phyloP scores from a whole-genome alignment of 2,329 filamentous ascomycete genomes.

The Macroventuria anomochaeta region DNA sequence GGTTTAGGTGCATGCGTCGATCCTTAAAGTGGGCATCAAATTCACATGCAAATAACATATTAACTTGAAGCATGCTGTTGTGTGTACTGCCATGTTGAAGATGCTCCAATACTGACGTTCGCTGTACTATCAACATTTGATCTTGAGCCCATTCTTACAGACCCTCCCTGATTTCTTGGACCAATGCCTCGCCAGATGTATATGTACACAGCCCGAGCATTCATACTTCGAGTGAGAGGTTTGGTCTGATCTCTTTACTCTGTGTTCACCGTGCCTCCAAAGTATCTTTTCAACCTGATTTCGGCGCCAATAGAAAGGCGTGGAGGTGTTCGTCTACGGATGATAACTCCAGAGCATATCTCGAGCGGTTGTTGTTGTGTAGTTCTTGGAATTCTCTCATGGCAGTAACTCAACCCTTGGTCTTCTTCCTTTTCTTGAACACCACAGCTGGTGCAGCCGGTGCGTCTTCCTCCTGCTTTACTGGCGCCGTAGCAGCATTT shows the following conservation, averaged over 20 bases:
- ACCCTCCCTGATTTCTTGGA: too few species aligned
- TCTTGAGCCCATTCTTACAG: too few species aligned
- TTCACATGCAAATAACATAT: background rate
- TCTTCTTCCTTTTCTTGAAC: conserved; percentile 84
- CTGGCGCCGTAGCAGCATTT: conserved; percentile 19
- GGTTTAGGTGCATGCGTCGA: conserved; percentile 43
- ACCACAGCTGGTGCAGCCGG: conserved; percentile 59
- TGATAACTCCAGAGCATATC: too few species aligned
- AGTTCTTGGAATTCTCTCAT: background rate
- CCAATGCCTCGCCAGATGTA: too few species aligned
- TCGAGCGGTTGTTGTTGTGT: background rate
- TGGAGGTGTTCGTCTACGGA: too few species aligned
- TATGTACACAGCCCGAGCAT: too few species aligned
- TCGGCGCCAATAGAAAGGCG: too few species aligned
- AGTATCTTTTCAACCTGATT: too few species aligned
- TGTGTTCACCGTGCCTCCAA: too few species aligned
- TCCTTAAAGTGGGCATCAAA: conserved; percentile 24
- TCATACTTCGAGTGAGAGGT: too few species aligned
- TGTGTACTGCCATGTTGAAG: background rate
- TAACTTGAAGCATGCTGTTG: background rate
- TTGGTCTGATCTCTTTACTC: too few species aligned
- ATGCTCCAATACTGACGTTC: background rate
- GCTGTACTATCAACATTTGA: background rate
- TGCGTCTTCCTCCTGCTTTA: conserved; percentile 33
- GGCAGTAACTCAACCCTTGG: conserved; percentile 8